A percentile compares a stretch with the other conserved stretches of the same genome.
phyloP scores from a whole-genome alignment of 2,329 filamentous ascomycete species.

The Aspergillus intermedius region DNA sequence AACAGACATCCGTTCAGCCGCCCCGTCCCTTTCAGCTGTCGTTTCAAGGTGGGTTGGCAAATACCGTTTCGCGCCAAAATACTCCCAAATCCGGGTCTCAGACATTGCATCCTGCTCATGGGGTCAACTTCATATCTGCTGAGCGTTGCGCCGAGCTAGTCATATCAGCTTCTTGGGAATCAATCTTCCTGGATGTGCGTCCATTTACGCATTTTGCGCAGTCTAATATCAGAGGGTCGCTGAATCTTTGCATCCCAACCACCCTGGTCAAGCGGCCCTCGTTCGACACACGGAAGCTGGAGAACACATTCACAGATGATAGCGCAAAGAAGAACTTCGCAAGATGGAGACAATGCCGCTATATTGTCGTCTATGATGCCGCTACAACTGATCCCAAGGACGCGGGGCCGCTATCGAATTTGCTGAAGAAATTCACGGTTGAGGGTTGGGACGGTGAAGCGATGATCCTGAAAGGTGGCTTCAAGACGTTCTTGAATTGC shows the following conservation, averaged over 20 bases:
- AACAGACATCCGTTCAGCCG: neutral
- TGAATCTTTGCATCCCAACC: conserved; percentile 93
- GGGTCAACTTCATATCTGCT: conserved; percentile 48
- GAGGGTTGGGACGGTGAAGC: conserved; percentile 73
- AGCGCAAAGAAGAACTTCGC: conserved; percentile 66
- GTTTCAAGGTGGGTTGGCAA: neutral
- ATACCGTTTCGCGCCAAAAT: neutral
- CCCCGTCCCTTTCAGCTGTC: neutral
- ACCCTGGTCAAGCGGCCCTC: conserved; percentile 85
- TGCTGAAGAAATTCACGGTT: conserved; percentile 82
- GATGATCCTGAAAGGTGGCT: conserved; percentile 75
- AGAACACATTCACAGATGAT: conserved; percentile 74
- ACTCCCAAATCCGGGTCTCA: neutral
- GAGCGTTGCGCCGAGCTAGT: conserved; percentile 54
- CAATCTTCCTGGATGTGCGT: conserved; percentile 76
- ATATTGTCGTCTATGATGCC: conserved; percentile 83
- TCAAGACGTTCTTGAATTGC: conserved; percentile 61
- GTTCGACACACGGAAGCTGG: conserved; percentile 80
- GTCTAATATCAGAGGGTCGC: conserved; percentile 67
- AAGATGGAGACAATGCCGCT: conserved; percentile 64
- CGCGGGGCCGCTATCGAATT: conserved; percentile 71
- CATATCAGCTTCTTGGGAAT: conserved; percentile 42
- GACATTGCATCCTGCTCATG: conserved; percentile 30
- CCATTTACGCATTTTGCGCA: conserved; percentile 75
- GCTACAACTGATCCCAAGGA: conserved; percentile 73